These are phyloP conservation scores for Arctostaphylos glauca DNA, from an alignment of 148 eudicot genomes.

Conservation along the genomic window DNA sequence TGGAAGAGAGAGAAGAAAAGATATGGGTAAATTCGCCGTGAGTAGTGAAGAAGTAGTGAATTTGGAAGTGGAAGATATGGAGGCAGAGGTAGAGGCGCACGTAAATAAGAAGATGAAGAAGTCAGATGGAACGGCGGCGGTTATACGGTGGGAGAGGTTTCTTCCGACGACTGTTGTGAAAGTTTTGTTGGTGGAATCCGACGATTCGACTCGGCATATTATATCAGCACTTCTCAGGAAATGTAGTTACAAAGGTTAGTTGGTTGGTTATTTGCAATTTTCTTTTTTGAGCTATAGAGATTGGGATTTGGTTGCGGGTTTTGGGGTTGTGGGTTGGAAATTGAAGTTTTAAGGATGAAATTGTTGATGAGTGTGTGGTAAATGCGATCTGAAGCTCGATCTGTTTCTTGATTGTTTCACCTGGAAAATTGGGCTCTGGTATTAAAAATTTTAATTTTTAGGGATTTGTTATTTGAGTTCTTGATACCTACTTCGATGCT, in stretches of 20 bases:
- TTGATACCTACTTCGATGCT: too few species aligned
- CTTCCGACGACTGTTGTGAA: not conserved
- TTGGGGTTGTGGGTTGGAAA: not conserved
- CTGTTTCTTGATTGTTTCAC: not conserved
- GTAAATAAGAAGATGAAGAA: not conserved
- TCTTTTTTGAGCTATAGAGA: not conserved
- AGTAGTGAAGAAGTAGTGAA: not conserved
- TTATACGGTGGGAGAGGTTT: slow-evolving; percentile 1
- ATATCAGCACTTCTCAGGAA: slow-evolving; percentile 1
- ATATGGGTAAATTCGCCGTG: not conserved
- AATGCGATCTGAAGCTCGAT: not conserved
- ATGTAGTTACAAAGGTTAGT: slow-evolving; percentile 1
- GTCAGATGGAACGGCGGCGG: not conserved
- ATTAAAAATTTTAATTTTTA: too few species aligned
- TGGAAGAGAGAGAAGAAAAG: not conserved
- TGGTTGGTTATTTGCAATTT: not conserved
- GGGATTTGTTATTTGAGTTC: too few species aligned
- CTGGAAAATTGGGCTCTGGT: not conserved
- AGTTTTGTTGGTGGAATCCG: slow-evolving; percentile 1
- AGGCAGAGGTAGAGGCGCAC: not conserved
- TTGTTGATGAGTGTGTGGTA: not conserved
- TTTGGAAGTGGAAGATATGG: slow-evolving; percentile 2
- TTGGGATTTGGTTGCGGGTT: not conserved
- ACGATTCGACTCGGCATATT: not conserved
- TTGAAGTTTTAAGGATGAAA: not conserved